Conservation (phyloP, 208 protist species). For the Trypanosoma theileri region DNA sequence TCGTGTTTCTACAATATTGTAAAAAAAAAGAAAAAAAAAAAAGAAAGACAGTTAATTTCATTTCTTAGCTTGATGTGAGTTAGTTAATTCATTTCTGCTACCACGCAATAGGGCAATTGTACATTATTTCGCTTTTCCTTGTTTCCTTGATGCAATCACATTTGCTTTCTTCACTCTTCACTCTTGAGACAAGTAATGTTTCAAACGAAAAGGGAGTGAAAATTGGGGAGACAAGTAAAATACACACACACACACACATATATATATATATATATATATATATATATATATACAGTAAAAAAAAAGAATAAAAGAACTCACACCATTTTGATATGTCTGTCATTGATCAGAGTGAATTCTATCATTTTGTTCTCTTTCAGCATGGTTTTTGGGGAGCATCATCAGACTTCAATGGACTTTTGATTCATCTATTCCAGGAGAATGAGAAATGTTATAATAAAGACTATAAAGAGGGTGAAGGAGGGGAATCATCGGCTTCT, state of each 20-base stretch:
- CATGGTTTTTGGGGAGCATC: conserved; percentile 60
- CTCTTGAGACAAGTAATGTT: no score
- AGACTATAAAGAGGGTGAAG: conserved; percentile 22
- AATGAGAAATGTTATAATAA: conserved; percentile 33
- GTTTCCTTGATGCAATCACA: no score
- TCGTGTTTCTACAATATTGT: neutral
- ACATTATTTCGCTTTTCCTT: no score
- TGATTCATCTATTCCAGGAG: conserved; percentile 19
- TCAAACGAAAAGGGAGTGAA: no score
- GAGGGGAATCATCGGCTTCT: neutral
- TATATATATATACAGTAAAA: neutral
- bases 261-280: conserved; percentile 1
- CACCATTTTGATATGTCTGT: neutral
- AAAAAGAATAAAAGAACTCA: conserved; percentile 15
- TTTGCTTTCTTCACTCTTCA: no score
- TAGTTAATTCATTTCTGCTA: no score
- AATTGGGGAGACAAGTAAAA: no score
- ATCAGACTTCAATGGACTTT: conserved; percentile 46
- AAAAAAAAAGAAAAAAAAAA: neutral
- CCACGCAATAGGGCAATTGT: no score
- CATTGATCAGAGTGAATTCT: conserved; percentile 23
- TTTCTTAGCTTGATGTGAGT: no score
- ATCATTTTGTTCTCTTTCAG: conserved; percentile 69
- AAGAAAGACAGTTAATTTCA: no score
- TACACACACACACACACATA: no score